Conservation (phyloP, 1,284 basidiomycete genomes). For the Rhodotorula sp. region DNA sequence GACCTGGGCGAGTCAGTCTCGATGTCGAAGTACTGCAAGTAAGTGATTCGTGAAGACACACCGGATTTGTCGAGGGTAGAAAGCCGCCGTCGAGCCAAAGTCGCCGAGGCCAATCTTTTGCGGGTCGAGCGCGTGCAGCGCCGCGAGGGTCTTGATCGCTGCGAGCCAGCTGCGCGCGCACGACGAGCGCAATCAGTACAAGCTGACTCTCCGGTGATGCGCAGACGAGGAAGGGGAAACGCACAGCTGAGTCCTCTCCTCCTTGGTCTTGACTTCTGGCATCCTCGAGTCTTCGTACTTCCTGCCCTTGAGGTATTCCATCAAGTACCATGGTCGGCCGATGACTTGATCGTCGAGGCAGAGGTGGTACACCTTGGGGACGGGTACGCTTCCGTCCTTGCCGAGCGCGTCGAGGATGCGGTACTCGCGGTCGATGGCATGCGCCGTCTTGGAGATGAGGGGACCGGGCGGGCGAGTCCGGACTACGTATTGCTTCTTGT, state of each 20-base stretch:
- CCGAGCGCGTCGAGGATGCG: constrained; percentile 73
- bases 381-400: constrained; percentile 74
- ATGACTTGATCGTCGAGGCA: constrained; percentile 71
- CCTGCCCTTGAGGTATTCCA: constrained; percentile 57
- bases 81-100: constrained; percentile 77
- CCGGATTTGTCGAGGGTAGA: constrained; percentile 86
- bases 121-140: constrained; percentile 71
- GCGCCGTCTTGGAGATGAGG: constrained; percentile 81
- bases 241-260: constrained; percentile 70
- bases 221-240: constrained; percentile 37
- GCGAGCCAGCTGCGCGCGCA: constrained; percentile 64
- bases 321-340: constrained; percentile 85
- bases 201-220: neutral
- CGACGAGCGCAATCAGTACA: neutral
- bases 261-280: constrained; percentile 60
- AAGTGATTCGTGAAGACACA: neutral
- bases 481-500: constrained; percentile 68
- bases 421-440: constrained; percentile 91
- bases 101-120: constrained; percentile 64
- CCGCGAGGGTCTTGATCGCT: constrained; percentile 69
- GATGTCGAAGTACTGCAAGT: too few species aligned
- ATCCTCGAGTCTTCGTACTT: constrained; percentile 85
- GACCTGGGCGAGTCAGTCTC: neutral
- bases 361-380: constrained; percentile 78
- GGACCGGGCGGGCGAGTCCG: constrained; percentile 90